Base-by-base conservation (phyloP, 768 basidiomycete species). In the Lentinula detonsa region DNA sequence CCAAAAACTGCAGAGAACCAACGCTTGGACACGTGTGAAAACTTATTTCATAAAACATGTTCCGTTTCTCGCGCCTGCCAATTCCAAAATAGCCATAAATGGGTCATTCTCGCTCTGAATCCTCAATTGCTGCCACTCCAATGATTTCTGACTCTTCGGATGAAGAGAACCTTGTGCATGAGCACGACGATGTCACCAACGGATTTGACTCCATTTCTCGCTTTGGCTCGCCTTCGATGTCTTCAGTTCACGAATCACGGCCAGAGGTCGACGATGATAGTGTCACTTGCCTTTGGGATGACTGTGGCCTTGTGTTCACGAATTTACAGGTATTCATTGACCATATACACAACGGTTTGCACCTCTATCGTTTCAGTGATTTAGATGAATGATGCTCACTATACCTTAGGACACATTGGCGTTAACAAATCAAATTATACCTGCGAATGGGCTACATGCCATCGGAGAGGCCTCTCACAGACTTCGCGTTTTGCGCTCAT, bases 401-500 rank as follows among this genome's bases (percentile, higher is more conserved):
- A 53, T 54, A 43, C 53, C 65, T 39, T 68, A 93, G 91, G 82
- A 45, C 92, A 94, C 70, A 89, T 95, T 70, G 90, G 89, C 46
- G 84, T 85, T 10, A 85, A 90, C 73, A 91, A 93, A 72, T 88
- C 91, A 13, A 87, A 82, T 65, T 94, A 95, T 70, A 86, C 87
- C 31, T 98, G 95, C 71, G 88, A 93, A 78, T 98, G 95, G 95
- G 74, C 83, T 18, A 86, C 85, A 4, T 98, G 95, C 74, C 76
- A 77, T 18, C 83, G 95, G 16, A 80, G 88, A 57, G 92, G 93
- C 3, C 79, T 94, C 55, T 81, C 88, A 1, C 95, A 97, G 70
- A 91, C 91, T 0, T 93, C 91, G 4, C 84, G 93, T 28, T 96
- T 95, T 65, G 92, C 94, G 5, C 83, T 98, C 51, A 86, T 95